These are phyloP conservation scores for Perkinsus chesapeaki DNA, from an alignment of 169 alveolate species.

Conservation along the genomic window DNA sequence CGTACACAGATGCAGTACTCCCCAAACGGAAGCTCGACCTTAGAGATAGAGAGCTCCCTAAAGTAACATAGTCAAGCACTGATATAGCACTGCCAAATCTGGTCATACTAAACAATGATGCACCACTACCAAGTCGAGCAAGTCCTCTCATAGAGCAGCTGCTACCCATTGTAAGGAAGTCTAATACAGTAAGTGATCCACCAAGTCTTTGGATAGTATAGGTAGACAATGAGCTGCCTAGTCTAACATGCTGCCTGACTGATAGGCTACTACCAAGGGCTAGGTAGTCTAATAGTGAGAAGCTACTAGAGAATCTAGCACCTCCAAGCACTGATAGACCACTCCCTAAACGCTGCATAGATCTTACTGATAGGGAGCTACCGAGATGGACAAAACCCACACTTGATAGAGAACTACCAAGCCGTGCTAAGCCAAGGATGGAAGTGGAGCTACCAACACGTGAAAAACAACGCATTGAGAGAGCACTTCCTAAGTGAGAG, in stretches of 20 bases:
- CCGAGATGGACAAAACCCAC: not conserved
- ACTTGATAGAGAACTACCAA: not conserved
- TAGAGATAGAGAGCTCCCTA: not conserved
- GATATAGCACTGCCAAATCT: not conserved
- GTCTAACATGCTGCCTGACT: not conserved
- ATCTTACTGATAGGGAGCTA: not conserved
- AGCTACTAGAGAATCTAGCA: not conserved
- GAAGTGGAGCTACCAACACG: not conserved
- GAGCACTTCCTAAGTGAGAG: not conserved
- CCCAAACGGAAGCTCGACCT: slow-evolving; percentile 2
- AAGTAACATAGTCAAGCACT: not conserved
- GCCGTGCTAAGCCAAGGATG: slow-evolving; percentile 11
- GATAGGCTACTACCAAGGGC: not conserved
- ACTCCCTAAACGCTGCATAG: not conserved
- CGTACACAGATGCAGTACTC: not conserved
- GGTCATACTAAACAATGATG: not conserved
- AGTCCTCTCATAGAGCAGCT: not conserved
- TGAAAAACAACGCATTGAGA: slow-evolving; percentile 5
- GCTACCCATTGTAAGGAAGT: not conserved
- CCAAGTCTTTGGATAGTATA: not conserved
- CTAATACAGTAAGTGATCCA: not conserved
- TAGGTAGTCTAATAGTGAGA: not conserved
- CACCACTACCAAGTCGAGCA: not conserved
- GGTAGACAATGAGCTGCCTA: not conserved
- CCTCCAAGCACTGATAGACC: not conserved